Conservation (phyloP, 495 filamentous ascomycete genomes). For the Neurospora africana region DNA sequence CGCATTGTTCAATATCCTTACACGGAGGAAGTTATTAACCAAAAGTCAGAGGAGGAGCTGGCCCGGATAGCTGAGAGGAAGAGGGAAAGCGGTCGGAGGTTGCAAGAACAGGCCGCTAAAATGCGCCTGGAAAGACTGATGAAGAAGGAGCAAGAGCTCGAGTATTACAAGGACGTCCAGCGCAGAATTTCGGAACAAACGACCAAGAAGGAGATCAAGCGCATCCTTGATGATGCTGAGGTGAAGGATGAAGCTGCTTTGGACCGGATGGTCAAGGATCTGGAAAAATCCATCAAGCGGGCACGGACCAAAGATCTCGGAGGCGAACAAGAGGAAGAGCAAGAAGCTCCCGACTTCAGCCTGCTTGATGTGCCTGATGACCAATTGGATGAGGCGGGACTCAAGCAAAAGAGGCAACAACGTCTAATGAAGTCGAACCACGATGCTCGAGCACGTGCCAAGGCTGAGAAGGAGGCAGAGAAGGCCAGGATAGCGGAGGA, state of each 20-base stretch:
- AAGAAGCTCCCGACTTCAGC: constrained; percentile 72
- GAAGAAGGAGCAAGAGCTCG: constrained; percentile 88
- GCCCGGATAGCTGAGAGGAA: constrained; percentile 78
- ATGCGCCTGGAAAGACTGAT: constrained; percentile 91
- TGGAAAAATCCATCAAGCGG: constrained; percentile 78
- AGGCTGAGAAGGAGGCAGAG: constrained; percentile 89
- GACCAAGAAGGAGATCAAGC: constrained; percentile 81
- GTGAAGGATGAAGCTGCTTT: constrained; percentile 80
- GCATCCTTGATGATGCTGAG: constrained; percentile 78
- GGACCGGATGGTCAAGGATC: constrained; percentile 69
- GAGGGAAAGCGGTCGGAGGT: constrained; percentile 78
- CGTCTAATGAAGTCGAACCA: constrained; percentile 86
- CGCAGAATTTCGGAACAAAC: constrained; percentile 43
- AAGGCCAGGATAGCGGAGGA: constrained; percentile 73
- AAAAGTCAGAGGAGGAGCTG: constrained; percentile 90
- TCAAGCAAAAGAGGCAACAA: constrained; percentile 88
- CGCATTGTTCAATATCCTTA: constrained; percentile 85
- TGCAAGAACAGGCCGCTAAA: constrained; percentile 95
- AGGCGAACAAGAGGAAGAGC: constrained; percentile 63
- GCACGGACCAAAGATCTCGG: constrained; percentile 89
- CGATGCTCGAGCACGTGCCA: constrained; percentile 81
- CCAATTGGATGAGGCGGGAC: constrained; percentile 75
- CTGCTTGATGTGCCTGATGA: constrained; percentile 86
- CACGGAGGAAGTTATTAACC: constrained; percentile 74
- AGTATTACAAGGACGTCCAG: constrained; percentile 82